phyloP scores from a whole-genome alignment of 2,329 filamentous ascomycete species.

The Cordyceps sp. region DNA sequence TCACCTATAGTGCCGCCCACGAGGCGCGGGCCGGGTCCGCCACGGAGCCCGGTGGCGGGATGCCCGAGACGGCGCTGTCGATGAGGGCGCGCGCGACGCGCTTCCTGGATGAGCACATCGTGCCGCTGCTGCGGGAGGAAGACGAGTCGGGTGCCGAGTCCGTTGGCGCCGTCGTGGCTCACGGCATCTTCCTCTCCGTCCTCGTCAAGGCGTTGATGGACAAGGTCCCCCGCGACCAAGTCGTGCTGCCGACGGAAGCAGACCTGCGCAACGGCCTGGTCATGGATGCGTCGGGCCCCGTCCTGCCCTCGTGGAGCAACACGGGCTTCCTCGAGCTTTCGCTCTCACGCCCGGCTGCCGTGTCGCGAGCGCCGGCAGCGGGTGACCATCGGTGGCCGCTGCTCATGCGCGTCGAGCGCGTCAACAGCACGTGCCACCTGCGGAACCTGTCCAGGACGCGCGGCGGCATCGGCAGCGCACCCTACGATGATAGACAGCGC shows the following conservation, averaged over 20 bases:
- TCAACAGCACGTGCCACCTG: constrained; percentile 61
- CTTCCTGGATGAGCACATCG: constrained; percentile 50
- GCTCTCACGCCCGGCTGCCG: too few species aligned
- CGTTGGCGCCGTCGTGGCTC: constrained; percentile 53
- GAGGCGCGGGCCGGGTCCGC: too few species aligned
- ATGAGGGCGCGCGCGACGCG: constrained; percentile 46
- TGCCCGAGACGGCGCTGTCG: too few species aligned
- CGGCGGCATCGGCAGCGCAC: constrained; percentile 66
- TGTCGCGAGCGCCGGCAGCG: too few species aligned
- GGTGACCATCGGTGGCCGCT: too few species aligned
- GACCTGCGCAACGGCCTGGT: constrained; percentile 3
- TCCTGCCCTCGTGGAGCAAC: constrained; percentile 30
- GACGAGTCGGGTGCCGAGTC: constrained; percentile 2
- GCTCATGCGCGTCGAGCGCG: constrained; percentile 31
- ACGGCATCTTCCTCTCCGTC: constrained; percentile 63
- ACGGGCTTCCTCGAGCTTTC: constrained; percentile 27
- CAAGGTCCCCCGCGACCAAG: constrained; percentile 33
- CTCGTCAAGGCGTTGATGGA: constrained; percentile 47
- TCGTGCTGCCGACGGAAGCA: constrained; percentile 2
- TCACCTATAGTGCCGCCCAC: constrained; percentile 32
- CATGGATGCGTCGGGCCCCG: constrained; percentile 2
- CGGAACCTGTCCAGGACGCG: constrained; percentile 59
- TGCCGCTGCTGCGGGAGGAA: constrained; percentile 25
- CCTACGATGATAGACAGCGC: constrained; percentile 59
- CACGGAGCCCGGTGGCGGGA: too few species aligned